A percentile compares a stretch with the other conserved stretches of the same genome.
Evolutionary conservation across 2,329 filamentous ascomycete species (phyloP).

Genomic region (Canariomyces notabilis): DNA sequence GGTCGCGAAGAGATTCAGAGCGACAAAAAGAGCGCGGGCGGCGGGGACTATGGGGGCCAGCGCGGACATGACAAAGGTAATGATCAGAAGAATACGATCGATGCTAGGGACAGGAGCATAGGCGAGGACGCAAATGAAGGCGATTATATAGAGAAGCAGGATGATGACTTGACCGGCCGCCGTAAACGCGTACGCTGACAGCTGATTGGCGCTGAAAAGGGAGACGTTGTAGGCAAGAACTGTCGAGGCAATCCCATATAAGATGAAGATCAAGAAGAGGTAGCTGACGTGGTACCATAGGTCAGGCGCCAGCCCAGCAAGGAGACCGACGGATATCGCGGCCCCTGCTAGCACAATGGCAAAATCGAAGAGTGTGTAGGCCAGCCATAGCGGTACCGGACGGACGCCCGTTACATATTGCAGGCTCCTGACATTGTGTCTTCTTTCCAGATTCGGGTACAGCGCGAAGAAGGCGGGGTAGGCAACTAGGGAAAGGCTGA

Average conservation of each 20-base stretch:
- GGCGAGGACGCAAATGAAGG: conserved; percentile 66
- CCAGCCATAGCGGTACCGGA: conserved; percentile 75
- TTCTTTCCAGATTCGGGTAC: conserved; percentile 80
- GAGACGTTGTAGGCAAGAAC: conserved; percentile 77
- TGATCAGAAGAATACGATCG: conserved; percentile 60
- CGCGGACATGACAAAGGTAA: conserved; percentile 69
- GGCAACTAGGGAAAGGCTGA: conserved; percentile 69
- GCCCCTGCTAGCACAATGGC: conserved; percentile 63
- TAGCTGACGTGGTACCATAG: conserved; percentile 78
- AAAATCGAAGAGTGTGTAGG: conserved; percentile 79
- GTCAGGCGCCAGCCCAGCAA: conserved; percentile 52
- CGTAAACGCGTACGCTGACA: conserved; percentile 79
- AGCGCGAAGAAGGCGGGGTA: conserved; percentile 84
- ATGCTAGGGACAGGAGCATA: conserved; percentile 67
- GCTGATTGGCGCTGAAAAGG: conserved; percentile 70
- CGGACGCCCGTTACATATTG: conserved; percentile 91
- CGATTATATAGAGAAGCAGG: conserved; percentile 67
- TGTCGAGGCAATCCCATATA: conserved; percentile 75
- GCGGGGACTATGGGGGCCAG: conserved; percentile 75
- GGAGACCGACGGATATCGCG: conserved; percentile 63
- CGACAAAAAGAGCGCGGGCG: conserved; percentile 67
- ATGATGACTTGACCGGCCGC: conserved; percentile 69
- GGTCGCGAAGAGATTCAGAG: conserved; percentile 78
- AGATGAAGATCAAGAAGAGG: conserved; percentile 71
- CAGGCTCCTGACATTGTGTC: conserved; percentile 72